Evolutionary conservation across 2,329 filamentous ascomycete species (phyloP), one percentile per base, ranked within the genome.

Genomic region (Penicillium sp.): DNA sequence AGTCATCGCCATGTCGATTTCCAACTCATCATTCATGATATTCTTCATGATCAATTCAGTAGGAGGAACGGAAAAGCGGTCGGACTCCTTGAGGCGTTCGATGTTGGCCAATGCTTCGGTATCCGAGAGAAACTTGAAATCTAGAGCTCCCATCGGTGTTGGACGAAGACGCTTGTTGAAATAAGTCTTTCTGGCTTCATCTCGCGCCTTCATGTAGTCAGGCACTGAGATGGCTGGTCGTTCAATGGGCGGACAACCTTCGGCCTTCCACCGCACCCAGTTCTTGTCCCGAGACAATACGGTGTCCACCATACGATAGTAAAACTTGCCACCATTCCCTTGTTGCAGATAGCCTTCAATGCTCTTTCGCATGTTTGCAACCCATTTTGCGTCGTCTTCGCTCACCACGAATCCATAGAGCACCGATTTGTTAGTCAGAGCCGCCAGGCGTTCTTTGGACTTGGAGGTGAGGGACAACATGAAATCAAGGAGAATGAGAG

Each of bases 261-360:
- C 92, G 58, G 93, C 88, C 77, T 99, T 99, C 95, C 95, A 99
- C 61, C 92, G 89, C 45, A 96, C 92, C 96, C 96, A 99, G 71
- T 98, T 97, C 79, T 97, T 98, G 75, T 99, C 95, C 61, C 95
- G 85, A 24, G 91, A 91, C 29, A 99, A 84, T 31, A 99, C 93
- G 13, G 93, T 98, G 73, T 98, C 93, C 31, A 99, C 92, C 86
- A 98, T 96, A 39, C 95, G 89, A 75, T 92, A 90, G 75, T 98
- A 99, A 75, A 96, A 96, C 62, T 91, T 90, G 29, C 95, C 95
- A 68, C 96, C 93, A 43, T 82, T 78, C 21, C 90, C 90, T 66
- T 88, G 83, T 70, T 90, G 89, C 55, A 99, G 83, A 74, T 97
- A 96, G 57, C 86, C 86, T 57, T 90, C 89, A 67, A 98, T 96